phyloP scores from a whole-genome alignment of 352 stramenopile species.

The Globisporangium cederbergense region DNA sequence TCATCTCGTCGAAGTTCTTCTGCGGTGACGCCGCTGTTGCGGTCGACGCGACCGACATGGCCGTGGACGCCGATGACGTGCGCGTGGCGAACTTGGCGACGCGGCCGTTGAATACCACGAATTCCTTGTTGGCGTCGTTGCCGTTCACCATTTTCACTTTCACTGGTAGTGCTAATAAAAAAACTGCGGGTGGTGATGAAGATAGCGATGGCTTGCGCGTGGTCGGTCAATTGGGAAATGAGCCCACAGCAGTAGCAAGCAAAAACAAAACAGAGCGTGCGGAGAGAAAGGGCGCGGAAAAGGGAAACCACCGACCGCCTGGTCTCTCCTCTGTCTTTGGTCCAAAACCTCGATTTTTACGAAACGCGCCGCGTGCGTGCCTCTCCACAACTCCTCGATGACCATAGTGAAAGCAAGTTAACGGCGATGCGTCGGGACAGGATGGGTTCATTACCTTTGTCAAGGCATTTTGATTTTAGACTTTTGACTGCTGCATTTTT shows the following conservation, averaged over 20 bases:
- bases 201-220: not conserved
- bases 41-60: slow-evolving; percentile 3
- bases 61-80: slow-evolving; percentile 1
- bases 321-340: not conserved
- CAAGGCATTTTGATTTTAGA: too few species aligned
- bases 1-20: slow-evolving; percentile 26
- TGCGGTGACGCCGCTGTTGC: not conserved
- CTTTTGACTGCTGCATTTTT: too few species aligned
- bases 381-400: not conserved
- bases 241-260: not conserved
- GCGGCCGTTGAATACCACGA: not conserved
- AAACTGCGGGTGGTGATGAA: too few species aligned
- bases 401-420: not conserved
- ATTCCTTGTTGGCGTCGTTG: not conserved
- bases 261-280: not conserved
- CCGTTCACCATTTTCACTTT: slow-evolving; percentile 8
- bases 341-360: not conserved
- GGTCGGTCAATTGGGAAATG: not conserved
- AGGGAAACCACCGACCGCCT: not conserved
- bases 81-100: not conserved
- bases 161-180: not conserved
- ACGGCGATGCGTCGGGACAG: not conserved
- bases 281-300: not conserved
- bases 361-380: not conserved
- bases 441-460: not conserved